Conservation (phyloP, 164 flowering plant genomes). For the Aristolochia californica region DNA sequence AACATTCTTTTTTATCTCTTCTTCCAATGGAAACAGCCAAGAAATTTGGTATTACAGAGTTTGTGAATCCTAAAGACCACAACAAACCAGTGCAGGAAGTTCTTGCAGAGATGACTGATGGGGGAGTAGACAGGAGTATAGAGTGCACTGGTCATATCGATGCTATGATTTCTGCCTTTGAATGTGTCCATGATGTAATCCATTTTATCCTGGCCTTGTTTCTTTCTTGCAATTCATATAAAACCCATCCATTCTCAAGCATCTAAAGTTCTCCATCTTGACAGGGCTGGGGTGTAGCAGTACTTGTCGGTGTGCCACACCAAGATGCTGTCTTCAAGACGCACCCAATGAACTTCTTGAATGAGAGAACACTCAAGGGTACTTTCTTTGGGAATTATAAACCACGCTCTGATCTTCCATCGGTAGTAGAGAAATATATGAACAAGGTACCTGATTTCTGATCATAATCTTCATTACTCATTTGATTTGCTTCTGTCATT, state of each 20-base stretch:
- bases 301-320: constrained; percentile 56
- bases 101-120: constrained; percentile 43
- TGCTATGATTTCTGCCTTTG: constrained; percentile 52
- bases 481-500: not conserved
- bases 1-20: not conserved
- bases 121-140: constrained; percentile 45
- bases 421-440: constrained; percentile 62
- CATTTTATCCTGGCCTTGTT: too few species aligned
- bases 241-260: too few species aligned
- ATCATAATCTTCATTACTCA: not conserved
- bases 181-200: constrained; percentile 39
- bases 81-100: constrained; percentile 52
- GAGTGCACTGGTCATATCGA: constrained; percentile 41
- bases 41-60: constrained; percentile 46
- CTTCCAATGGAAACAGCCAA: constrained; percentile 24
- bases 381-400: constrained; percentile 71
- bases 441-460: constrained; percentile 33
- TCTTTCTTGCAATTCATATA: too few species aligned
- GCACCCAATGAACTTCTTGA: constrained; percentile 48
- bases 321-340: constrained; percentile 53
- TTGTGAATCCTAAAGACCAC: constrained; percentile 40
- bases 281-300: constrained; percentile 74
- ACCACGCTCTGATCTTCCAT: constrained; percentile 52
- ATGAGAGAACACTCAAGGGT: constrained; percentile 62
- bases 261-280: not conserved